These are phyloP conservation scores for Myxozyma nipponensis DNA, from an alignment of 805 yeast species.

Conservation along the genomic window DNA sequence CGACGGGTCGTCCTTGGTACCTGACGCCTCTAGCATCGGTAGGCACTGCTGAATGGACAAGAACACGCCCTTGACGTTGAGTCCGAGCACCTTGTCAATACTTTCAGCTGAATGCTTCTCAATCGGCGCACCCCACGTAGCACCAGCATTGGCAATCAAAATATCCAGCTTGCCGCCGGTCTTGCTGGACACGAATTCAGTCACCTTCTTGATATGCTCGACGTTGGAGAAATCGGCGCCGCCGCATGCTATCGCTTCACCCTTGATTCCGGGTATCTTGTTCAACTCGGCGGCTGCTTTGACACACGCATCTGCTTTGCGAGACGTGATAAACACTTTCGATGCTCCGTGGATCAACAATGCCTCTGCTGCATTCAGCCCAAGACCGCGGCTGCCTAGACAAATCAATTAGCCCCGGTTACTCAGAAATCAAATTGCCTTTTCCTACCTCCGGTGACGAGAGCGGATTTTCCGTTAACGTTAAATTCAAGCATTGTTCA, in stretches of 20 bases:
- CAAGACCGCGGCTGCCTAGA: constrained; percentile 66
- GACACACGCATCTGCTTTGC: constrained; percentile 59
- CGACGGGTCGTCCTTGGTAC: constrained; percentile 54
- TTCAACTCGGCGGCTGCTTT: constrained; percentile 47
- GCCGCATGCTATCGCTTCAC: constrained; percentile 47
- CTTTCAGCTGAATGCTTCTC: constrained; percentile 59
- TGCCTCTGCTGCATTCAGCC: constrained; percentile 63
- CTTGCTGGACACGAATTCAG: constrained; percentile 39
- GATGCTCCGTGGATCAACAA: constrained; percentile 59
- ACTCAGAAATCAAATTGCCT: neutral
- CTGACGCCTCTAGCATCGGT: constrained; percentile 55
- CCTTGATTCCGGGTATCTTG: constrained; percentile 30
- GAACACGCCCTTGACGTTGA: constrained; percentile 67
- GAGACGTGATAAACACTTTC: constrained; percentile 58
- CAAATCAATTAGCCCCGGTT: neutral
- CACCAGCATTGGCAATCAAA: constrained; percentile 74
- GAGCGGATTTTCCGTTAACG: constrained; percentile 18
- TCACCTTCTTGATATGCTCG: constrained; percentile 47
- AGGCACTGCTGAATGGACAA: constrained; percentile 58
- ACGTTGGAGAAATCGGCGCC: constrained; percentile 52
- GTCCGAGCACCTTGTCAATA: constrained; percentile 56
- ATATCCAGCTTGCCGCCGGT: constrained; percentile 51
- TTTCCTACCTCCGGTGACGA: constrained; percentile 22
- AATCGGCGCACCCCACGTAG: constrained; percentile 69
- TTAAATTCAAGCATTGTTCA: constrained; percentile 9